A percentile compares a stretch with the other conserved stretches of the same genome.
These are phyloP conservation scores for Zalaria sp. DNA, from an alignment of 2,329 filamentous ascomycete species.

Conservation along the genomic window DNA sequence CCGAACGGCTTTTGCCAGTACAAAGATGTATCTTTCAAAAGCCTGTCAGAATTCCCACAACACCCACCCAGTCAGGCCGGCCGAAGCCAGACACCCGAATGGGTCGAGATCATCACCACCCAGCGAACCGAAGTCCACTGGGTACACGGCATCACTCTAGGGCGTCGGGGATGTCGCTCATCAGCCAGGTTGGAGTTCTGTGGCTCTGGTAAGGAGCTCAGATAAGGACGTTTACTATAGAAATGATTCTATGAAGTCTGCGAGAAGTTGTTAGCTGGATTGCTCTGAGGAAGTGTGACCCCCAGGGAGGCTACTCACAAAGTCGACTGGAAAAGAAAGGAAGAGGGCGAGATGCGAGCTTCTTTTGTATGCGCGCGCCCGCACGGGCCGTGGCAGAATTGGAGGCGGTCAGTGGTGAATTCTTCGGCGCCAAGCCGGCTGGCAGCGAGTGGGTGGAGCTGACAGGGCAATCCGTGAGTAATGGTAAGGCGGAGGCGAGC, in stretches of 20 bases:
- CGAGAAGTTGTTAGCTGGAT: neutral
- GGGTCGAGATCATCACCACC: conserved; percentile 10
- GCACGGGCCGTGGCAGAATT: too few relatives aligned
- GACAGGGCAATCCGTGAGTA: too few relatives aligned
- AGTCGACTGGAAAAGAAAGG: conserved; percentile 8
- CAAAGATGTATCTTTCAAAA: neutral
- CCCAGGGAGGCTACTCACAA: conserved; percentile 1
- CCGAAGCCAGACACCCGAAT: conserved; percentile 8
- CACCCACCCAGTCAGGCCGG: conserved; percentile 7
- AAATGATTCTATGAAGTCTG: conserved; percentile 65
- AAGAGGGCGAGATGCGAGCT: conserved; percentile 4
- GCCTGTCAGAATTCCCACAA: conserved; percentile 10
- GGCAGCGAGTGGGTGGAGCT: too few relatives aligned
- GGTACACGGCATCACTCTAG: conserved; percentile 59
- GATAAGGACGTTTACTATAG: conserved; percentile 91
- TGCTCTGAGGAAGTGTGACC: neutral
- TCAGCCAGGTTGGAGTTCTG: conserved; percentile 91
- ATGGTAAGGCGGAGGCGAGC: too few relatives aligned
- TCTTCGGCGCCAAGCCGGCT: too few relatives aligned
- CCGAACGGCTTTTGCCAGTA: too few relatives aligned
- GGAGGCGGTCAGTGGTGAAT: too few relatives aligned
- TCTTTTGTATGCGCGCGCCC: neutral
- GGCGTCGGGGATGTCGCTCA: conserved; percentile 72
- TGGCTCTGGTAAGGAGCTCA: conserved; percentile 87
- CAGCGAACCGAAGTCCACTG: conserved; percentile 2